Evolutionary conservation across 139 green algal genomes (phyloP).

Genomic region (Haematococcus lacustris): DNA sequence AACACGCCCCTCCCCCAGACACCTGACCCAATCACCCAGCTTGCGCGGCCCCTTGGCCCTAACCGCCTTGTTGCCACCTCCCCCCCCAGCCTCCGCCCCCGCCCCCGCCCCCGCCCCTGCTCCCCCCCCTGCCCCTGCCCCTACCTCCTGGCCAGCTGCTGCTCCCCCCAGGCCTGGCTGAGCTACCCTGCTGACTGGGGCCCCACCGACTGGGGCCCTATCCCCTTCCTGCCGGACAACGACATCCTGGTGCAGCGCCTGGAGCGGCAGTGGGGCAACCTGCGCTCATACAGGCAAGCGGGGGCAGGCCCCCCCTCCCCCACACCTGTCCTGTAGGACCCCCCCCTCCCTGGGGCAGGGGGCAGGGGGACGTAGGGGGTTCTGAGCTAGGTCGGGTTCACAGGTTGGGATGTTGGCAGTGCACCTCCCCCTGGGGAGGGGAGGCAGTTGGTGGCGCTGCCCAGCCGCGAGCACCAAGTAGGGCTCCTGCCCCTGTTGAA

Average conservation of each 20-base stretch:
- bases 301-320: too few species aligned
- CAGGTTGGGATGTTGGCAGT: too few species aligned
- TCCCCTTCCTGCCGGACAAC: constrained; percentile 75
- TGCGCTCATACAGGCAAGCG: constrained; percentile 55
- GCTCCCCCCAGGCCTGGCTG: constrained; percentile 44
- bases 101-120: not conserved
- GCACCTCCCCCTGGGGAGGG: too few species aligned
- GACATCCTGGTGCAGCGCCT: constrained; percentile 75
- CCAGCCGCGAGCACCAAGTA: too few species aligned
- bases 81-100: not conserved
- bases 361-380: too few species aligned
- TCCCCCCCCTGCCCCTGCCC: not conserved
- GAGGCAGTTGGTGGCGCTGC: too few species aligned
- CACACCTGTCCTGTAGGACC: constrained; percentile 3
- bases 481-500: too few species aligned
- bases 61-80: not conserved
- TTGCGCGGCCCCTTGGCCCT: not conserved
- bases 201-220: constrained; percentile 86
- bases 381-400: too few species aligned
- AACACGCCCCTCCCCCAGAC: not conserved
- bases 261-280: constrained; percentile 82
- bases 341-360: too few species aligned
- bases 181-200: constrained; percentile 71
- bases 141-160: not conserved
- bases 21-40: not conserved